Conservation (phyloP, 2,329 filamentous ascomycete genomes). For the Ophiosphaerella korrae region DNA sequence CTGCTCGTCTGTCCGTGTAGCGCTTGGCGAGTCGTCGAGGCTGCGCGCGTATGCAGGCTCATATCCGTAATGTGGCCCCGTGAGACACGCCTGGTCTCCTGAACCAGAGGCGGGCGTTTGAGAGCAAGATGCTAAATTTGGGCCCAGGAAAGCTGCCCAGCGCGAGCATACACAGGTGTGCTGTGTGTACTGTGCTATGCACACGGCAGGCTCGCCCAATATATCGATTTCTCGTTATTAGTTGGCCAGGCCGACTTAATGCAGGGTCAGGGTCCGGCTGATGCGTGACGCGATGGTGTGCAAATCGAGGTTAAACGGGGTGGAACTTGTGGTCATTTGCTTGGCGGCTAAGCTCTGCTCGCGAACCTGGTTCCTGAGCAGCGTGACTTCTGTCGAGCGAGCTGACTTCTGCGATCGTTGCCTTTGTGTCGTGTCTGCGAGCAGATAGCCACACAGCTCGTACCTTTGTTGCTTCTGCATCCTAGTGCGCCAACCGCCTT, state of each 20-base stretch:
- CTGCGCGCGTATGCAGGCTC: slow-evolving; percentile 13
- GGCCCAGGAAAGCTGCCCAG: neutral
- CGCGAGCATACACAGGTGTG: too few species aligned
- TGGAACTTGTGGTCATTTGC: neutral
- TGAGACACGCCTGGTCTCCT: slow-evolving; percentile 21
- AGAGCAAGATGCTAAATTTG: slow-evolving; percentile 26
- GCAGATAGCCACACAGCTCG: neutral
- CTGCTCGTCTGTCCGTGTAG: neutral
- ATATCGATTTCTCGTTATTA: too few species aligned
- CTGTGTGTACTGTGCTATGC: too few species aligned
- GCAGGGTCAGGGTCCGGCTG: neutral
- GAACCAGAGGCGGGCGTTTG: slow-evolving; percentile 25
- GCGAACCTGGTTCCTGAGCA: slow-evolving; percentile 10
- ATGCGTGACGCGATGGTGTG: neutral
- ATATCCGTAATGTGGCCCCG: slow-evolving; percentile 14
- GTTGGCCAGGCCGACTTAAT: neutral
- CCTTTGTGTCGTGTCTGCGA: slow-evolving; percentile 10
- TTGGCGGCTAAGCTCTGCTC: slow-evolving; percentile 5
- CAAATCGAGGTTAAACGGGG: neutral
- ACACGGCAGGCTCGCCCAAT: too few species aligned
- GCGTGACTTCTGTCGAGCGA: slow-evolving; percentile 6
- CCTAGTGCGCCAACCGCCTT: neutral
- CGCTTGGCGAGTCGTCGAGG: neutral
- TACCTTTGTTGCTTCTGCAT: neutral
- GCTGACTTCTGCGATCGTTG: slow-evolving; percentile 5